Conservation (phyloP, 1,139 yeast species). For the Geotrichum klebahnii region DNA sequence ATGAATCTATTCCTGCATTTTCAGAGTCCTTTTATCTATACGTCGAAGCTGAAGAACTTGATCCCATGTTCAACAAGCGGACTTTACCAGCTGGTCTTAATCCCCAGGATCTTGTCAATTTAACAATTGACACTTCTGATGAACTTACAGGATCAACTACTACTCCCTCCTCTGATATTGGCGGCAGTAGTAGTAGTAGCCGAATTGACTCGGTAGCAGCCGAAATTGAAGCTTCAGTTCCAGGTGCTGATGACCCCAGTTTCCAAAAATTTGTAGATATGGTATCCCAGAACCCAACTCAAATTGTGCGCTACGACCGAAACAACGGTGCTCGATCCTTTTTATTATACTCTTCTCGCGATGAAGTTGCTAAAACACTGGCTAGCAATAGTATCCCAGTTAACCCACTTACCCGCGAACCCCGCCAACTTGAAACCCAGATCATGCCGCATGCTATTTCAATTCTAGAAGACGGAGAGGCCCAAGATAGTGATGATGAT, state of each 20-base stretch:
- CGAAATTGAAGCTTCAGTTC: conserved; percentile 25
- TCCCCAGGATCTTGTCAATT: conserved; percentile 19
- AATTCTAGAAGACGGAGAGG: conserved; percentile 55
- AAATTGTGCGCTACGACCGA: conserved; percentile 73
- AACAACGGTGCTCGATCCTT: conserved; percentile 56
- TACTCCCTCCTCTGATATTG: not conserved
- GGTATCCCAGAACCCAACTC: conserved; percentile 77
- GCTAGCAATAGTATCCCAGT: conserved; percentile 17
- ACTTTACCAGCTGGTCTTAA: conserved; percentile 18
- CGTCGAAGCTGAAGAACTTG: conserved; percentile 21
- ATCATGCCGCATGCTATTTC: conserved; percentile 90
- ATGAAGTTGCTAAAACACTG: conserved; percentile 47
- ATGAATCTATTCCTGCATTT: conserved; percentile 12
- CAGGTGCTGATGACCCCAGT: conserved; percentile 49
- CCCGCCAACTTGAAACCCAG: conserved; percentile 75
- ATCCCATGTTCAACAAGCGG: conserved; percentile 18
- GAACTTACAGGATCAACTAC: not conserved
- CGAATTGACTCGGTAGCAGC: not conserved
- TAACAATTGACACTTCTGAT: conserved; percentile 11
- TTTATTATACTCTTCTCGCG: conserved; percentile 63
- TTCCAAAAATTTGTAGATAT: conserved; percentile 74
- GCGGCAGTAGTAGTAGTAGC: conserved; percentile 1
- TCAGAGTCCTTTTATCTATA: conserved; percentile 11
- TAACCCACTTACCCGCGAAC: conserved; percentile 40
- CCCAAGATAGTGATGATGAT: not conserved